Percentiles rank a stretch among this genome's conserved stretches.
Conservation (phyloP, 1,284 basidiomycete genomes). For the Ustilago hordei region DNA sequence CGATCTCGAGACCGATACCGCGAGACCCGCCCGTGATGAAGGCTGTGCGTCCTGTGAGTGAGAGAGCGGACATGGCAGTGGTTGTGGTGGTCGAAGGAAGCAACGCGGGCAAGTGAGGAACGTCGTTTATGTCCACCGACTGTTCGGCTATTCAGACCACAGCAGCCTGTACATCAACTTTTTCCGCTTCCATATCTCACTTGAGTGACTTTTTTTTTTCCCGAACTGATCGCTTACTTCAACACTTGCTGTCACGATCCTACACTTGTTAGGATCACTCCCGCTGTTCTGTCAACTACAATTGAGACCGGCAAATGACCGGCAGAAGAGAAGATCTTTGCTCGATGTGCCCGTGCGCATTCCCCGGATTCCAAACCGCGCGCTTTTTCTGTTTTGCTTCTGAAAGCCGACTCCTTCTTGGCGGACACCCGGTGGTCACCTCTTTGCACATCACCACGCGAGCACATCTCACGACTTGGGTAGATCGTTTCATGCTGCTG, state of each 20-base stretch:
- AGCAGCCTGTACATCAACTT: no score
- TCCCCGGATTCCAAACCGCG: not conserved
- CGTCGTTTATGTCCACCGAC: no score
- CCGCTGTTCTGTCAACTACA: not conserved
- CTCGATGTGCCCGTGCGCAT: not conserved
- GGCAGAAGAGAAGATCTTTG: not conserved
- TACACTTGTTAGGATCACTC: no score
- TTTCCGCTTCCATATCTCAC: not conserved
- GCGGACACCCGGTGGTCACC: slow-evolving; percentile 8
- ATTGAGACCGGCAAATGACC: not conserved
- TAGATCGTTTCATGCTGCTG: slow-evolving; percentile 6
- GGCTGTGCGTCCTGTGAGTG: slow-evolving; percentile 35
- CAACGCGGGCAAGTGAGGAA: not conserved
- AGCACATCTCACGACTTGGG: not conserved
- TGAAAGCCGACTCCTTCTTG: not conserved
- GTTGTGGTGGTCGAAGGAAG: not conserved
- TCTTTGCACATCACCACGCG: not conserved
- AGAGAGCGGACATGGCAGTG: slow-evolving; percentile 19
- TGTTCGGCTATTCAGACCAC: no score
- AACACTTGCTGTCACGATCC: no score
- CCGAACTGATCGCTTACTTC: no score
- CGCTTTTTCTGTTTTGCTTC: slow-evolving; percentile 1
- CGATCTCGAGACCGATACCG: slow-evolving; percentile 64
- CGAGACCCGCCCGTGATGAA: slow-evolving; percentile 60
- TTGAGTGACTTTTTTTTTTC: no score